Base-by-base conservation (phyloP, 2,329 filamentous ascomycete genomes). In the Elsinoe necatrix region DNA sequence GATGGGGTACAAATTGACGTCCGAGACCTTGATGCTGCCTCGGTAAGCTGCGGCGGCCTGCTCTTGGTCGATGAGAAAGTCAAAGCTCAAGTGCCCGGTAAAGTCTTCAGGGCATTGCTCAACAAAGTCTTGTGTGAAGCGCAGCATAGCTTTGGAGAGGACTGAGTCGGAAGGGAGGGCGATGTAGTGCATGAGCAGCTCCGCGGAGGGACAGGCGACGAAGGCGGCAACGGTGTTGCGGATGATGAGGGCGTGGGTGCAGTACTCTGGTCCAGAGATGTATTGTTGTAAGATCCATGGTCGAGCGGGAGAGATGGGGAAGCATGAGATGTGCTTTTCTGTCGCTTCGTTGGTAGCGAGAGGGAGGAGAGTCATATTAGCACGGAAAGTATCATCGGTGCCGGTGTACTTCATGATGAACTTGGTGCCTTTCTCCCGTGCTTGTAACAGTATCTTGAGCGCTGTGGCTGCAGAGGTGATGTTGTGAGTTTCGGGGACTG, bases 81-180 rank as follows among this genome's bases (percentile, higher is more conserved):
- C 83, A 55, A 91, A 84, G 16, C 80, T 84, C 29, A 90, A 67
- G 65, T 91, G 87, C 0, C 87, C 87, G 0, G 85, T 89, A 64
- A 87, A 72, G 2, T 66, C 63, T 12, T 68, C 55, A 1, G 78
- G 77, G 21, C 77, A 72, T 43, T 74, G 75, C 2, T 67, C 65
- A 0, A 81, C 81, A 56, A 85, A 82, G 9, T 68, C 71, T 56
- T 77, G 67, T 1, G 86, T 89, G 63, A 89, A 87, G 1, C 71
- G 71, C 0, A 85, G 75, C 79, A 90, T 86, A 1, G 79, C 78
- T 20, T 70, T 69, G 37, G 75, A 78, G 0, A 89, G 69, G 0
- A 74, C 69, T 0, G 80, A 81, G 6, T 78, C 70, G 0, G 74
- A 60, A 0, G 80, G 77, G 0, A 89, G 75, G 0, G 81, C 76